Evolutionary conservation across 352 stramenopile genomes (phyloP).

Genomic region (Phytophthora cryptogea): DNA sequence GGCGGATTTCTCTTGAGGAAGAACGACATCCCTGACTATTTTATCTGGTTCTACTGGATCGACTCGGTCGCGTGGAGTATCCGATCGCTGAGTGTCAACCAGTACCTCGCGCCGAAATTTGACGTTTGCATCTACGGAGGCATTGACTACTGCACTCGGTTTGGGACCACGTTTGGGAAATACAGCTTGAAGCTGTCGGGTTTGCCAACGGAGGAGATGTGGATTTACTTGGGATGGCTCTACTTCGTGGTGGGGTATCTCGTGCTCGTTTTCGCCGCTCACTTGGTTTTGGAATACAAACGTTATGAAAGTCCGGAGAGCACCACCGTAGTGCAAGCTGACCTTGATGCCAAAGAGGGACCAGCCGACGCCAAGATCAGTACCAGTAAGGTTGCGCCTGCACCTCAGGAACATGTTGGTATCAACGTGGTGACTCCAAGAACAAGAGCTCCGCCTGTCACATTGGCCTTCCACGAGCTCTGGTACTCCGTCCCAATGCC

Average conservation of each 20-base stretch:
- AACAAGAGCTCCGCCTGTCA: slow-evolving; percentile 36
- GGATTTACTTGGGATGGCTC: slow-evolving; percentile 64
- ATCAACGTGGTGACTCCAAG: slow-evolving; percentile 22
- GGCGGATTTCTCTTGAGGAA: slow-evolving; percentile 66
- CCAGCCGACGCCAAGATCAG: slow-evolving; percentile 8
- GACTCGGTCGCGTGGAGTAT: slow-evolving; percentile 74
- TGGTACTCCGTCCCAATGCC: slow-evolving; percentile 63
- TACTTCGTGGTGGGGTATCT: slow-evolving; percentile 57
- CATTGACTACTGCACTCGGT: slow-evolving; percentile 58
- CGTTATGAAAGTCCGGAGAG: slow-evolving; percentile 54
- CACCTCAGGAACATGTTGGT: slow-evolving; percentile 20
- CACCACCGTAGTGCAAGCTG: slow-evolving; percentile 42
- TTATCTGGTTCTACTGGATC: slow-evolving; percentile 84
- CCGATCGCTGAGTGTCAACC: slow-evolving; percentile 64
- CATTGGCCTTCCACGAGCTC: slow-evolving; percentile 54
- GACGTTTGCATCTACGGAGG: slow-evolving; percentile 48
- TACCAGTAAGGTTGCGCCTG: slow-evolving; percentile 13
- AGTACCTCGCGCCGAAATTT: slow-evolving; percentile 56
- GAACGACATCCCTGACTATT: slow-evolving; percentile 61
- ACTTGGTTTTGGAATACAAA: slow-evolving; percentile 57
- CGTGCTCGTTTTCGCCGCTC: slow-evolving; percentile 43
- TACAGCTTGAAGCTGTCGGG: slow-evolving; percentile 56
- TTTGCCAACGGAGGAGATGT: slow-evolving; percentile 49
- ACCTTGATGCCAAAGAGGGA: slow-evolving; percentile 36
- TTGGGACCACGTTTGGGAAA: slow-evolving; percentile 41